Evolutionary conservation across 2,329 filamentous ascomycete genomes (phyloP), one percentile per base, ranked within the genome.

Genomic region (Ophiostoma australiae): DNA sequence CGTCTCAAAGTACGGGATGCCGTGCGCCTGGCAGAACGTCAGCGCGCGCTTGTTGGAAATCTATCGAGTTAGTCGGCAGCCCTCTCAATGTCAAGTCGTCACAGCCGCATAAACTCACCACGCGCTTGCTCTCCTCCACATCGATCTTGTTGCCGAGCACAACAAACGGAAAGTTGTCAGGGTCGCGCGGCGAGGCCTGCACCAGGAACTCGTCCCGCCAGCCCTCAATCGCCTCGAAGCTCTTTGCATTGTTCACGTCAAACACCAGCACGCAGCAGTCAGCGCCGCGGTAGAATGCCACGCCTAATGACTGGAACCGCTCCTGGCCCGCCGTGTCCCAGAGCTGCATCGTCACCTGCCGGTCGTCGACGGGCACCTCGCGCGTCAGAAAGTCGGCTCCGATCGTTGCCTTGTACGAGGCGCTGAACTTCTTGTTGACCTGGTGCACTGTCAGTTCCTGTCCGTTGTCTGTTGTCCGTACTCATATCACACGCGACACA

Each of bases 401-500:
- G 80, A 99, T 99, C 66, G 95, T 99, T 72, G 95, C 95, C 84
- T 99, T 99, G 89, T 99, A 99, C 84, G 94, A 97, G 76, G 94
- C 94, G 80, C 94, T 97, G 85, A 99, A 99, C 82, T 99, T 98
- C 85, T 99, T 99, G 86, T 99, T 99, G 87, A 99, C 94, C 94
- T 98, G 76, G 23, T 15, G 2, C 23, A 7, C 23, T 20, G 68
- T 71, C 37, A 72, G 71, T 35, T 35, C 58, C 55, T 17, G 23
- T 70, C 37, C 44, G 1, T 5, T 11, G 6, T 31, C 39, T n/a
- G 61, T 31, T 23, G 27, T 20, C 2, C 20, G 15, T 4, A 10
- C 52, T 55, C n/a, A 2, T 27, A 55, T 31, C 23, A 33, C 58
- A 63, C 27, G 58, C 17, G 27, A 63, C 27, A 5, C 27, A 17